A percentile compares a stretch with the other conserved stretches of the same genome.
phyloP scores from a whole-genome alignment of 1,284 basidiomycete genomes.

The Tylopilus sp. region DNA sequence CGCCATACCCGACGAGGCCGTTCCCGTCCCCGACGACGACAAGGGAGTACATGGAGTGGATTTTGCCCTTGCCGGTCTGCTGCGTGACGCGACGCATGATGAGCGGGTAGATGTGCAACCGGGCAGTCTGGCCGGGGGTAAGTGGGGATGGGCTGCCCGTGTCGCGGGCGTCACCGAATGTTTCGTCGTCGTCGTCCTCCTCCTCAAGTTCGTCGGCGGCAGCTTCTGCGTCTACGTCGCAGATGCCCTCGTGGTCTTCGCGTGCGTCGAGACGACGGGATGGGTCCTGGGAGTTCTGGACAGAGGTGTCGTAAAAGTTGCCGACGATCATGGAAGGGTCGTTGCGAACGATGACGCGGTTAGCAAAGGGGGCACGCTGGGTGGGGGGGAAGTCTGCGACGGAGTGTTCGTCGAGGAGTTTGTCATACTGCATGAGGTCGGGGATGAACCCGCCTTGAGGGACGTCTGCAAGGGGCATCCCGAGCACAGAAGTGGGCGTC shows the following conservation, averaged over 20 bases:
- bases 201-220: constrained; percentile 11
- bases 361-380: constrained; percentile 46
- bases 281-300: constrained; percentile 1
- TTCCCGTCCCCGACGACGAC: constrained; percentile 83
- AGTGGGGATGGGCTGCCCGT: constrained; percentile 22
- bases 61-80: constrained; percentile 86
- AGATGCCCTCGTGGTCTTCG: constrained; percentile 10
- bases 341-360: constrained; percentile 61
- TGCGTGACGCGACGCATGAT: constrained; percentile 64
- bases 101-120: constrained; percentile 57
- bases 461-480: constrained; percentile 21
- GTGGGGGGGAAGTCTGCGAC: constrained; percentile 51
- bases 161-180: constrained; percentile 24
- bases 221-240: constrained; percentile 17
- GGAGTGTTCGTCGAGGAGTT: constrained; percentile 58
- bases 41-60: constrained; percentile 62
- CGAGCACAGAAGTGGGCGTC: constrained; percentile 9
- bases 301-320: constrained; percentile 25
- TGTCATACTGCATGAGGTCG: constrained; percentile 57
- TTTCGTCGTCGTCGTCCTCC: constrained; percentile 25
- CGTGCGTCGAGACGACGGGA: neutral
- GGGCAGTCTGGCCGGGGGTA: constrained; percentile 25
- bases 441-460: constrained; percentile 40
- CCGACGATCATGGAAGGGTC: constrained; percentile 39
- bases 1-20: constrained; percentile 88